phyloP scores from a whole-genome alignment of 2,329 filamentous ascomycete species.

The Exophiala sp. region DNA sequence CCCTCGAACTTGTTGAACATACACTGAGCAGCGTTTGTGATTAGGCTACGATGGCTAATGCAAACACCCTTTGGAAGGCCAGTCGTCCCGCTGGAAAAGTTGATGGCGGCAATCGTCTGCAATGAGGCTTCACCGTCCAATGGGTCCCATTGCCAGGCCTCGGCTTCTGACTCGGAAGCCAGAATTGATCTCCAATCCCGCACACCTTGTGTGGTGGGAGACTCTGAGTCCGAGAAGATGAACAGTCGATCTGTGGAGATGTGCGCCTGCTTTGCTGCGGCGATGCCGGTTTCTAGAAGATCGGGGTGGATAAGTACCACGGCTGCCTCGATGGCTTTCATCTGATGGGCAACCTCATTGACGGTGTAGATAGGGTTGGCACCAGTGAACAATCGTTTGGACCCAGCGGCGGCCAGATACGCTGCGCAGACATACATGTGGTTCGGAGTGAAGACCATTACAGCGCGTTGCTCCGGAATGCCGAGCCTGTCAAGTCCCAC shows the following conservation, averaged over 20 bases:
- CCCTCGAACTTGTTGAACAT: constrained; percentile 61
- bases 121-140: constrained; percentile 31
- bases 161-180: constrained; percentile 38
- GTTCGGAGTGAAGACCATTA: constrained; percentile 67
- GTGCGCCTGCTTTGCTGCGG: constrained; percentile 29
- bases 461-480: constrained; percentile 60
- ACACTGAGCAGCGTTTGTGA: constrained; percentile 58
- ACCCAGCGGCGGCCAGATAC: constrained; percentile 39
- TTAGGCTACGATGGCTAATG: constrained; percentile 49
- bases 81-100: constrained; percentile 53
- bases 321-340: constrained; percentile 51
- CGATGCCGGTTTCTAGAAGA: constrained; percentile 43
- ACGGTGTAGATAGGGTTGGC: constrained; percentile 53
- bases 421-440: constrained; percentile 62
- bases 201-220: constrained; percentile 43
- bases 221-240: constrained; percentile 26
- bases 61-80: constrained; percentile 53
- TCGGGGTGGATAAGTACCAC: constrained; percentile 49
- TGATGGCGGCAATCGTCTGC: constrained; percentile 48
- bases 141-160: constrained; percentile 38
- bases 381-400: constrained; percentile 53
- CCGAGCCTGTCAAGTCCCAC: constrained; percentile 60
- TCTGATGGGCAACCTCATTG: constrained; percentile 51
- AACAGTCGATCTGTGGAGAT: constrained; percentile 26
- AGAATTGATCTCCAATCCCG: constrained; percentile 39